These are phyloP conservation scores for Lactifluus piperatus DNA, from an alignment of 768 basidiomycete species.

Conservation along the genomic window DNA sequence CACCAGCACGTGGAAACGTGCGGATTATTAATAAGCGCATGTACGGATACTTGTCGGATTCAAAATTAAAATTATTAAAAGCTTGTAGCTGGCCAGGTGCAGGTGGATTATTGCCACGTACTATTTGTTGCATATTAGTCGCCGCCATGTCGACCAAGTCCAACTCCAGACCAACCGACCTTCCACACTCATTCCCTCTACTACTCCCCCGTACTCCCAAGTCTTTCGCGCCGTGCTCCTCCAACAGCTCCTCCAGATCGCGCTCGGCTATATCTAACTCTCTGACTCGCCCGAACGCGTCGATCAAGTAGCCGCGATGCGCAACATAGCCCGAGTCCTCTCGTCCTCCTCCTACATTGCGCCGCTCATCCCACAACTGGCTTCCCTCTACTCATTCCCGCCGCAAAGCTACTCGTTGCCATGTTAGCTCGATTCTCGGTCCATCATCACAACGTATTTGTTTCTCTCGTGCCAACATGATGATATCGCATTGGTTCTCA, in stretches of 20 bases:
- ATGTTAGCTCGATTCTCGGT: constrained; percentile 48
- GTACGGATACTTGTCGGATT: too few species aligned
- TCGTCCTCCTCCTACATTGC: constrained; percentile 18
- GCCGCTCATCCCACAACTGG: constrained; percentile 30
- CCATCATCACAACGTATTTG: too few species aligned
- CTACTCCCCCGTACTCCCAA: constrained; percentile 38
- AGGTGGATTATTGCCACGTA: too few species aligned
- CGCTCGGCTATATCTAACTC: constrained; percentile 62
- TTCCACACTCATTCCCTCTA: constrained; percentile 40
- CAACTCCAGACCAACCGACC: neutral
- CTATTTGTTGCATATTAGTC: too few species aligned
- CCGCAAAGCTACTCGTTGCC: constrained; percentile 60
- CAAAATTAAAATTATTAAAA: too few species aligned
- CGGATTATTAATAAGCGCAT: too few species aligned
- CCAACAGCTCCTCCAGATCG: constrained; percentile 82
- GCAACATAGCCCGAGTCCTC: neutral
- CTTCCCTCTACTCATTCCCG: constrained; percentile 70
- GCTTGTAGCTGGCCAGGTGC: too few species aligned
- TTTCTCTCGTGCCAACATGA: too few species aligned
- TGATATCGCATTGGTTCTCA: neutral
- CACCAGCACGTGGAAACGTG: too few species aligned
- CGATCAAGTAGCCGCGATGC: constrained; percentile 24
- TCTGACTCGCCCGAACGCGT: constrained; percentile 29
- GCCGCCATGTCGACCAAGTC: neutral
- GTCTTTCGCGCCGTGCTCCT: constrained; percentile 77